Base-by-base conservation (phyloP, 495 filamentous ascomycete genomes). In the Daldinia caldariorum region DNA sequence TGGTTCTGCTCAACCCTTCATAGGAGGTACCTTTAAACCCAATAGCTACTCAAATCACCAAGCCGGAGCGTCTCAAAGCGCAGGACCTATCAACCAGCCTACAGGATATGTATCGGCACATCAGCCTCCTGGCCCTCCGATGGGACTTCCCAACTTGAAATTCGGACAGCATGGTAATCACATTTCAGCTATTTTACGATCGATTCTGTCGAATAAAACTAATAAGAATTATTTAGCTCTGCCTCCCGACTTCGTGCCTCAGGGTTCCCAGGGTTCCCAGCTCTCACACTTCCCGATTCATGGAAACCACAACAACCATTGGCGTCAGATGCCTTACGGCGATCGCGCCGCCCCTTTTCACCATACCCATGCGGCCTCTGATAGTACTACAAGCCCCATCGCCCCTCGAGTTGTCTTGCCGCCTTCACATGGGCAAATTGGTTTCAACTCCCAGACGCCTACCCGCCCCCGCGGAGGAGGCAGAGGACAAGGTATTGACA, bases 351-450 rank as follows among this genome's bases (percentile, higher is more conserved):
- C 39, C 7, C 6, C 32, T 47, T 26, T 18, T 12, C 53, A 39
- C 10, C 32, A 53, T 2, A 22, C 26, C 7, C 20, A 63, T 13
- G 14, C 60, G 22, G 37, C 41, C 35, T 38, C 35, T 7, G 34
- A 55, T n/a, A 26, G 60, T 6, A 38, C 35, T 5, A 6, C 5
- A 0, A 43, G 34, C 8, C 39, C 61, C 6, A 41, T n/a, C 13
- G 43, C 35, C 7, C 49, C 62, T 13, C 43, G 38, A 20, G 60
- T 63, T 12, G 31, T 57, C 0, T 41, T 58, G 6, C 61, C 61
- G 3, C 53, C 53, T n/a, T n/a, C 8, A 1, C 32, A 26, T 1
- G 43, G 32, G 1, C 22, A 55, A 14, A n/a, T 8, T 4, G 13
- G 12, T 14, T 13, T 14, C 6, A 32, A 18, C 7, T 3, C 12